Evolutionary conservation across 2,329 filamentous ascomycete genomes (phyloP).

Genomic region (Cordyceps farinosa): DNA sequence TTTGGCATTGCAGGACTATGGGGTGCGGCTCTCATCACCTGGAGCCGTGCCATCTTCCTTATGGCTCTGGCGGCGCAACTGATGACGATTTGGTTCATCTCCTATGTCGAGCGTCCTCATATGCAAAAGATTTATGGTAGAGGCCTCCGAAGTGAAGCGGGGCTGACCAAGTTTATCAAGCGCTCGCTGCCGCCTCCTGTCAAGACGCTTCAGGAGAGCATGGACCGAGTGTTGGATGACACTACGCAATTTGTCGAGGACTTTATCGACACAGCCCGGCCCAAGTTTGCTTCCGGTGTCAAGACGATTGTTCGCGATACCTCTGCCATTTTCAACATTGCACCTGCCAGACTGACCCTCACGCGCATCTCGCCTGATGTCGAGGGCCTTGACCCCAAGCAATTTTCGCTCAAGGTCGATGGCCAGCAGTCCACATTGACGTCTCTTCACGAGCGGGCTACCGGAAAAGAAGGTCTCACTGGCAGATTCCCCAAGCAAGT

Average conservation of each 20-base stretch:
- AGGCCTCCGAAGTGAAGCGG: constrained; percentile 79
- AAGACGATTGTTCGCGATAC: constrained; percentile 86
- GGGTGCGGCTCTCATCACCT: constrained; percentile 91
- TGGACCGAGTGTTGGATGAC: constrained; percentile 83
- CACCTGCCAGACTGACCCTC: constrained; percentile 81
- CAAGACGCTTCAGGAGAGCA: constrained; percentile 76
- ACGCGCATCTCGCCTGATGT: constrained; percentile 75
- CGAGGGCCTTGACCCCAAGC: constrained; percentile 71
- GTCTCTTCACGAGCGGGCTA: constrained; percentile 55
- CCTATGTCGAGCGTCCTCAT: constrained; percentile 90
- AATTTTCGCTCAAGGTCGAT: constrained; percentile 74
- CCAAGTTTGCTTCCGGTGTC: constrained; percentile 81
- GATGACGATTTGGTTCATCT: constrained; percentile 80
- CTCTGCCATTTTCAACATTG: constrained; percentile 81
- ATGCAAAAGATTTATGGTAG: constrained; percentile 97
- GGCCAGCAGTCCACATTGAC: constrained; percentile 55
- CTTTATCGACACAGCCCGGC: constrained; percentile 77
- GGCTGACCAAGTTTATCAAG: constrained; percentile 86
- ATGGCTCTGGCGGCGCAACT: constrained; percentile 83
- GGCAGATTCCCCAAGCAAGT: constrained; percentile 66
- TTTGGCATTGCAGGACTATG: constrained; percentile 93
- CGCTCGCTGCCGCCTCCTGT: constrained; percentile 80
- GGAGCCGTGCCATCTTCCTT: constrained; percentile 81
- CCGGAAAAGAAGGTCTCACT: constrained; percentile 69
- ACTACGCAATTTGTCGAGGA: constrained; percentile 89